Base-by-base conservation (phyloP, 2,329 filamentous ascomycete genomes). In the Erysiphe pulchra region DNA sequence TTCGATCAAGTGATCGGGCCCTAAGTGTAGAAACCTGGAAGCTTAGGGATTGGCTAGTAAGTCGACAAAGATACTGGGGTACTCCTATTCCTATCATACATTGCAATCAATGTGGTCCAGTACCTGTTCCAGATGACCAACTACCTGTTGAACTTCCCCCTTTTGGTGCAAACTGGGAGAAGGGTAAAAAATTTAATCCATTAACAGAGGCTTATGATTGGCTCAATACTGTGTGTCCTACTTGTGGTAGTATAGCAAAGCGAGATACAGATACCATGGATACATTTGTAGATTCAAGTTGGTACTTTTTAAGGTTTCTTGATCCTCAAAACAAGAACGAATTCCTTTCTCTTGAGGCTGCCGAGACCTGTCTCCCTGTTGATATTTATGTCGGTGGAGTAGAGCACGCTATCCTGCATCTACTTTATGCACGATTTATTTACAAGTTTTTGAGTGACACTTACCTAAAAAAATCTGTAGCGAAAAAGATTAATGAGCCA, bases 241-340 rank as follows among this genome's bases (percentile, higher is more conserved):
- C 71, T 52, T 93, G 85, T 54, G 63, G 69, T 14, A 67, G 70
- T 1, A 62, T 73, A 20, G 85, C 82, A 7, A 79, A 75, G 57
- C 71, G 85, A 50, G 85, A 93, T 51, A 92, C 85, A 0, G 85
- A 93, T 58, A 93, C 85, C 2, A 92, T 93, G 85, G 85, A 93
- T 59, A 93, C 85, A 0, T 93, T 93, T 61, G 85, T 93, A 49
- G 85, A 92, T 61, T 92, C 84, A 1, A 92, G 84, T 46, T 93
- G 85, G 85, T 93, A 93, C 60, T 92, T 77, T 56, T 74, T 86
- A 62, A 73, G 83, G 12, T 92, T 84, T 54, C 62, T 77, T 28
- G 82, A 92, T 54, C 65, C 80, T 1, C 65, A 74, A 16, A 86
- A 90, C 52, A 52, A 65, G 13, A 55, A 68, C 1, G 58, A 64